Evolutionary conservation across 2,329 filamentous ascomycete species (phyloP), one percentile per base, ranked within the genome.

Genomic region (Gremmenia infestans): DNA sequence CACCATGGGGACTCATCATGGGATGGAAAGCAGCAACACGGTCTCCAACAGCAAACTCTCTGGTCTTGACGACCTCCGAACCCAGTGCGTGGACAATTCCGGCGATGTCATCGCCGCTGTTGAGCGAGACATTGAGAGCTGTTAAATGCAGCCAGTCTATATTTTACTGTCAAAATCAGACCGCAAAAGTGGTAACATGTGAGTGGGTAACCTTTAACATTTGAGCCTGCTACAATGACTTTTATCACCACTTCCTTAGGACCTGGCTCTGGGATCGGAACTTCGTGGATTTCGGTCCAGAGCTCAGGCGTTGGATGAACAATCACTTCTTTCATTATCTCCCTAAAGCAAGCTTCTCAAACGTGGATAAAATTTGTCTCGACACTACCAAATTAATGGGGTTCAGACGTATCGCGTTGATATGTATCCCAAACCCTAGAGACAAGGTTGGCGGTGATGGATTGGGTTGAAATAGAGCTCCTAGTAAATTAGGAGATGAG

Each of bases 1-100:
- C 76, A 1, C 83, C 83, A 15, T 73, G 64, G 0, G 76, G 72
- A 1, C 72, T 70, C 48, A 69, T 61, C 75, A 85, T 82, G 58
- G 79, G 71, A 53, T 78, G 76, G 48, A 76, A 76, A 0, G 73
- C 74, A 0, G 72, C 73, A 8, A 78, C 76, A 12, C 76, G 73
- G 52, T 78, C 75, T 17, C 76, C 77, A 14, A 54, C 57, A 9
- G 59, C 60, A 54, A 67, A 81, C 9, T 55, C 57, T 12, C 32
- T 49, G 36, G 47, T 68, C 15, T 49, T 39, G 50, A 67, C 72
- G 1, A 81, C 77, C 32, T 74, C 69, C 72, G 3, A 79, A 7
- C 79, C 78, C n/a, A 79, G 71, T 48, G 69, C 67, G 58, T 78
- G 72, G n/a, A 81, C 70, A 42, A 72, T 73, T 28, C 73, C 66